Base-by-base conservation (phyloP, 2,329 filamentous ascomycete species). In the Colletotrichum theobromicola region DNA sequence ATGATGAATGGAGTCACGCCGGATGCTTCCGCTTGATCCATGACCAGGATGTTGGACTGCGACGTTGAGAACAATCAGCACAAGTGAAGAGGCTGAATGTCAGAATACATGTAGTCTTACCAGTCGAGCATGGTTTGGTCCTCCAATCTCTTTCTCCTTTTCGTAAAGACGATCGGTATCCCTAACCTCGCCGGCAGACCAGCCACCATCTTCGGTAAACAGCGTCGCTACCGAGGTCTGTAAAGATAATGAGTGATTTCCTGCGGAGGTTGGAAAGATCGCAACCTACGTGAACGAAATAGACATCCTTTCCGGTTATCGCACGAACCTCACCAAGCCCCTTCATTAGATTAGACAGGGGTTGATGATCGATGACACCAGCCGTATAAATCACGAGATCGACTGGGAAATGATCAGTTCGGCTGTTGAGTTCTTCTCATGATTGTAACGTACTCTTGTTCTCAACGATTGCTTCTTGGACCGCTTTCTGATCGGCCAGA, bases 351-450 rank as follows among this genome's bases (percentile, higher is more conserved):
- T 82, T 76, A 5, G 78, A 70, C 16, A 76, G 72, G 18, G 82
- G 66, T 5, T 30, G 53, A 13, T 78, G 74, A 10, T 82, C 78
- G 24, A 82, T 76, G 18, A 81, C 80, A 64, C 81, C 81, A 12
- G 83, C 83, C 2, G 79, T 82, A 64, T 86, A 81, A 16, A 85
- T 70, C 32, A 85, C 76, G 18, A 85, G 80, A 64, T 83, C 77
- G 57, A 85, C 83, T 85, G 66, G 42, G 32, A 61, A 7, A 13
- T 79, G 4, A 34, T 32, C 24, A 30, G 7, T 28, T 32, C 7
- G 13, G 5, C 4, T 10, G 12, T 4, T 7, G 18, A 5, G 12
- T 5, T 28, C 4, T 24, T 3, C 9, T 12, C 8, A 26, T 55
- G 35, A 5, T 15, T 1, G 4, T 1, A 21, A 71, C 80, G 9